A percentile compares a stretch with the other conserved stretches of the same genome.
Evolutionary conservation across 495 filamentous ascomycete genomes (phyloP).

Genomic region (Neurospora sp.): DNA sequence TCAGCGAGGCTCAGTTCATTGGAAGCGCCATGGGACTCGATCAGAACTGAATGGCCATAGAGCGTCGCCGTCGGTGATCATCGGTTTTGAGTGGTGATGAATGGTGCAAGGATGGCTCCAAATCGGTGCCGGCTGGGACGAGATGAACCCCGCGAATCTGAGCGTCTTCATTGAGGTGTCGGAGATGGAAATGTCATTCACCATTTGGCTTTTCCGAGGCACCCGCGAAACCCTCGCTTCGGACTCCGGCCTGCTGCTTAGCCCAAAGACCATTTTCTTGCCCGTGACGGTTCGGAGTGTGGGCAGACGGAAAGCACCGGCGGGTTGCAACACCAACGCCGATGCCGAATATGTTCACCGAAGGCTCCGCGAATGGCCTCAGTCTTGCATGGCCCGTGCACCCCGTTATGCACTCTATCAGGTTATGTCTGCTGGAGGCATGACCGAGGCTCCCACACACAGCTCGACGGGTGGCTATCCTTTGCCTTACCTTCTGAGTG

Average conservation of each 20-base stretch:
- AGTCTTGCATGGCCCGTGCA: background rate
- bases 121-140: background rate
- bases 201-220: background rate
- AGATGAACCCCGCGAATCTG: background rate
- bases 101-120: background rate
- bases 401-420: background rate
- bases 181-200: background rate
- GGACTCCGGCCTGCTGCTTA: background rate
- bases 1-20: background rate
- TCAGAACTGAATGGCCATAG: background rate
- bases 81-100: background rate
- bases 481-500: background rate
- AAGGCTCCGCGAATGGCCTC: background rate
- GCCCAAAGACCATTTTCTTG: background rate
- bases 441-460: background rate
- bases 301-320: background rate
- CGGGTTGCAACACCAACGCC: background rate
- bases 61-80: background rate
- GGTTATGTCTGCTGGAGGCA: background rate
- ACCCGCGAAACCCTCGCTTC: background rate
- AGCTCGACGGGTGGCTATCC: background rate
- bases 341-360: background rate
- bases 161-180: background rate
- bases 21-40: background rate
- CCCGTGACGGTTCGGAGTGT: background rate